phyloP scores from a whole-genome alignment of 352 stramenopile species.

The Globisporangium orthogonon region DNA sequence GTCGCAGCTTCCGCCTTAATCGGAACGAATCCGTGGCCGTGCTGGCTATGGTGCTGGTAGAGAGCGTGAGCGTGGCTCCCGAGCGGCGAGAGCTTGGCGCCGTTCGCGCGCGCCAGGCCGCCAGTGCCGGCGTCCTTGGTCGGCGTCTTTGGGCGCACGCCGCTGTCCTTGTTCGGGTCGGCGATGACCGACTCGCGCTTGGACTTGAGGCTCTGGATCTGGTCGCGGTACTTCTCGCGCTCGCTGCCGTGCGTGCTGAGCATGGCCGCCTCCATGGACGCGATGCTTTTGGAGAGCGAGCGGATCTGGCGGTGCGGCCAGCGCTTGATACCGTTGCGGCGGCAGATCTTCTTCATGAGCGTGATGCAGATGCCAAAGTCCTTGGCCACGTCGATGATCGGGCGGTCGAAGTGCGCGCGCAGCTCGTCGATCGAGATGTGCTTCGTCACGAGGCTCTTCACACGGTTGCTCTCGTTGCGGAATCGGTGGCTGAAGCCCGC shows the following conservation, averaged over 20 bases:
- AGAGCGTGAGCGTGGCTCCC: constrained; percentile 9
- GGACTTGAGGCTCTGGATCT: constrained; percentile 75
- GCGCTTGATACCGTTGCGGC: constrained; percentile 63
- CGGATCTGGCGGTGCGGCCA: constrained; percentile 70
- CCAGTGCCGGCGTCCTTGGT: constrained; percentile 2
- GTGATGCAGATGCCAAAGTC: constrained; percentile 89
- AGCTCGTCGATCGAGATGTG: constrained; percentile 87
- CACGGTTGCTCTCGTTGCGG: constrained; percentile 81
- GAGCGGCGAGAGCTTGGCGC: constrained; percentile 20
- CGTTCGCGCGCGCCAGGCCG: background rate
- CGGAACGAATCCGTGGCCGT: background rate
- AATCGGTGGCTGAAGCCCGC: constrained; percentile 70
- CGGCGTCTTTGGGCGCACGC: constrained; percentile 40
- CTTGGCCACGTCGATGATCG: constrained; percentile 87
- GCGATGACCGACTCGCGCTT: constrained; percentile 85
- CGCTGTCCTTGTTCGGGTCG: constrained; percentile 80
- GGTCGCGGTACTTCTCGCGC: constrained; percentile 80
- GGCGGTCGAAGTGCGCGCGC: constrained; percentile 77
- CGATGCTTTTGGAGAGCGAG: constrained; percentile 84
- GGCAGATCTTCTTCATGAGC: constrained; percentile 83
- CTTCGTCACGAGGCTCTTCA: constrained; percentile 84
- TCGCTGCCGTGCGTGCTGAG: constrained; percentile 73
- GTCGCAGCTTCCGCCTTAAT: constrained; percentile 12
- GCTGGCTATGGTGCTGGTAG: background rate
- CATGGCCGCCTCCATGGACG: constrained; percentile 85